phyloP scores from a whole-genome alignment of 257 asterid genomes.

The Forsythia suspensa region DNA sequence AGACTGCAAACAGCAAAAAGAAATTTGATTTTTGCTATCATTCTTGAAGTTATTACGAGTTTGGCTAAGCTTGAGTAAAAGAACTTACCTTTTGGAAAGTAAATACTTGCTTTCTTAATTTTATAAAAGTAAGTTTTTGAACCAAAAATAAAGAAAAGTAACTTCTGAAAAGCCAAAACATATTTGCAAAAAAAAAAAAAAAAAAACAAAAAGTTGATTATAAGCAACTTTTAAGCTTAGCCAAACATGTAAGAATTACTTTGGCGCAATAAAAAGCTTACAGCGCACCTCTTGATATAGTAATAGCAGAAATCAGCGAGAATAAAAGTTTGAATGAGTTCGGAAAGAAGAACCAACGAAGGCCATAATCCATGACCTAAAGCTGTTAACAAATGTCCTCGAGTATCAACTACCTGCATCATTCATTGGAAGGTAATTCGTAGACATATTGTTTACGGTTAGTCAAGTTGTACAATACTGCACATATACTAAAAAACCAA shows the following conservation, averaged over 20 bases:
- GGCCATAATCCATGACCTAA: constrained; percentile 28
- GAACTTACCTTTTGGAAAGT: too few species aligned
- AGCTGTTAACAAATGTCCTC: constrained; percentile 22
- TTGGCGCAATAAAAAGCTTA: neutral
- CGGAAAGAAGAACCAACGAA: constrained; percentile 20
- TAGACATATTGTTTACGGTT: neutral
- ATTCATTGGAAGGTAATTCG: neutral
- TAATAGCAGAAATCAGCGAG: constrained; percentile 22
- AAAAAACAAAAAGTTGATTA: neutral
- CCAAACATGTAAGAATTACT: neutral
- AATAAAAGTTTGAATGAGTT: constrained; percentile 25
- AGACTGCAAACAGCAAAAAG: constrained; percentile 6
- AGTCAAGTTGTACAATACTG: neutral
- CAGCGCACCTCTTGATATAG: constrained; percentile 20
- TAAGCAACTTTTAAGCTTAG: neutral
- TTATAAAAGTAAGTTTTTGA: neutral
- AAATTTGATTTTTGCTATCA: neutral
- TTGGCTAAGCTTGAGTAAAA: neutral
- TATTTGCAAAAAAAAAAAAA: neutral
- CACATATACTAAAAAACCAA: neutral
- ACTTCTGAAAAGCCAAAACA: neutral
- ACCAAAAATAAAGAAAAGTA: neutral
- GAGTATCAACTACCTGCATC: constrained; percentile 16
- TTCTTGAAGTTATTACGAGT: neutral
- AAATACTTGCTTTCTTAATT: too few species aligned